phyloP scores from a whole-genome alignment of 2,329 filamentous ascomycete species.

The Verticillium klebahnii region DNA sequence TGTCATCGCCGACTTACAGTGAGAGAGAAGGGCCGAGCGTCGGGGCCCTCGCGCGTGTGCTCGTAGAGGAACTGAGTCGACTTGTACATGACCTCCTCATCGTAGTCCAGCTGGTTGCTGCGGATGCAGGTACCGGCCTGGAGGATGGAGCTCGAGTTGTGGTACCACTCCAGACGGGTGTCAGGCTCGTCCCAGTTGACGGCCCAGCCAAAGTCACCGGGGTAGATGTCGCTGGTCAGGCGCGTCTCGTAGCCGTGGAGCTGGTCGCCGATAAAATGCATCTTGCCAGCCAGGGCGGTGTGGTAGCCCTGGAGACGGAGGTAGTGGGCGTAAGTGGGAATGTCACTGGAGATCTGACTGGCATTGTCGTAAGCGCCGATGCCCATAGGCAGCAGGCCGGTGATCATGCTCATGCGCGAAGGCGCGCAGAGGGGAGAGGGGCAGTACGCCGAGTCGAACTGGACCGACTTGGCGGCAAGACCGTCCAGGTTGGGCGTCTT shows the following conservation, averaged over 20 bases:
- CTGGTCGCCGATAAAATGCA: constrained; percentile 96
- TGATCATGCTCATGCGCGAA: constrained; percentile 92
- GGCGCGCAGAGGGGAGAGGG: constrained; percentile 90
- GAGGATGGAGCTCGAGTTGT: constrained; percentile 90
- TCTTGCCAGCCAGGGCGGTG: constrained; percentile 88
- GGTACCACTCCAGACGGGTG: constrained; percentile 86
- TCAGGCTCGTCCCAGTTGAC: constrained; percentile 94
- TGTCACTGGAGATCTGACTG: constrained; percentile 74
- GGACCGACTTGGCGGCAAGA: constrained; percentile 74
- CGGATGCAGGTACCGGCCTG: constrained; percentile 85
- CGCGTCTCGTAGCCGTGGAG: constrained; percentile 90
- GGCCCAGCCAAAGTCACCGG: constrained; percentile 88
- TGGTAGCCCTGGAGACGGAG: constrained; percentile 81
- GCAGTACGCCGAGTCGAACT: constrained; percentile 93
- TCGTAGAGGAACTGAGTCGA: constrained; percentile 88
- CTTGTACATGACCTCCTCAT: constrained; percentile 93
- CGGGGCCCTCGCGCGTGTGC: constrained; percentile 74
- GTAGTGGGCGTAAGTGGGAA: constrained; percentile 91
- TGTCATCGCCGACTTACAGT: constrained; percentile 43
- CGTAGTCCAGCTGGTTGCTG: constrained; percentile 93
- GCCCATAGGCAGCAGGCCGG: constrained; percentile 83
- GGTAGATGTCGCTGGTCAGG: constrained; percentile 93
- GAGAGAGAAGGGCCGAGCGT: constrained; percentile 75
- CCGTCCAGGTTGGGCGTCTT: constrained; percentile 87
- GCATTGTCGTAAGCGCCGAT: constrained; percentile 93